phyloP scores from a whole-genome alignment of 257 asterid species.

The Schizonepeta tenuifolia region DNA sequence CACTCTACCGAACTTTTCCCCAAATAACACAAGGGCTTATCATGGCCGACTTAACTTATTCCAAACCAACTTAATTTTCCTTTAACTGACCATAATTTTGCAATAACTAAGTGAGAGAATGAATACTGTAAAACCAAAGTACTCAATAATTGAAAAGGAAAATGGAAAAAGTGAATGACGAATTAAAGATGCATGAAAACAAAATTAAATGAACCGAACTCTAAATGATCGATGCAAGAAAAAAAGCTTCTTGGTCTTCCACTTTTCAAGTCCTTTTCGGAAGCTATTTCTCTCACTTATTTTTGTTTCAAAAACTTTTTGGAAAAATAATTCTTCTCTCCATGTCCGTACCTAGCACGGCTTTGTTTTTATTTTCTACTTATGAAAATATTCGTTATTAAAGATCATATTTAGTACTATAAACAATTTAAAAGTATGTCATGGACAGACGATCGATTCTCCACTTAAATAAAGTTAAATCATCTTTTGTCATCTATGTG shows the following conservation, averaged over 20 bases:
- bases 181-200: not conserved
- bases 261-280: conserved; percentile 37
- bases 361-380: not conserved
- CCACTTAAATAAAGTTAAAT: conserved; percentile 8
- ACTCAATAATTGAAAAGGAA: not conserved
- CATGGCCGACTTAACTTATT: no score
- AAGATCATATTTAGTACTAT: not conserved
- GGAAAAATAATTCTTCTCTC: not conserved
- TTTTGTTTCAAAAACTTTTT: conserved; percentile 29
- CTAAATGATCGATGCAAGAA: conserved; percentile 26
- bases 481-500: not conserved
- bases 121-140: not conserved
- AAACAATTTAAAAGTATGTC: not conserved
- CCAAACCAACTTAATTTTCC: no score
- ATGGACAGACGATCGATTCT: not conserved
- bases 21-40: no score
- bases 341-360: conserved; percentile 37
- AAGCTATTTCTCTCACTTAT: conserved; percentile 37
- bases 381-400: not conserved
- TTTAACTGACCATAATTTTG: no score
- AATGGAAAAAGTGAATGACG: not conserved
- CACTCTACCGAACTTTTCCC: no score
- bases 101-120: not conserved
- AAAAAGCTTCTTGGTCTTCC: conserved; percentile 21
- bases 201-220: not conserved